Evolutionary conservation across 2,329 filamentous ascomycete species (phyloP).

Genomic region (Aciculosporium take): DNA sequence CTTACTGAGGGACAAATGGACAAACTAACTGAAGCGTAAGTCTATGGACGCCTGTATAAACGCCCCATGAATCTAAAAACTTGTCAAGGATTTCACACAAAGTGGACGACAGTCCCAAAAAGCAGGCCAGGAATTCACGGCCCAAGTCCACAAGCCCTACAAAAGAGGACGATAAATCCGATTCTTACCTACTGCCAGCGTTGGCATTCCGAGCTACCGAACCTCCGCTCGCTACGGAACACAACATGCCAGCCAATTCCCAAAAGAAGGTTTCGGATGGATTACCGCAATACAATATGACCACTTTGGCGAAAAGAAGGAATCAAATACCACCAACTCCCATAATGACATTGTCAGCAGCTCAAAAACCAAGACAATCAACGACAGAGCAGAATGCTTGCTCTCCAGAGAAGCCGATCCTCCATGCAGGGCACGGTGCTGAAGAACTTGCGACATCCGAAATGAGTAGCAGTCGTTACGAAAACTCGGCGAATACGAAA

Average conservation of each 20-base stretch:
- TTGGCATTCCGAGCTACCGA: neutral
- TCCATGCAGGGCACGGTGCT: neutral
- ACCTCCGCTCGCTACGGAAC: neutral
- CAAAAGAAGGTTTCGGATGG: neutral
- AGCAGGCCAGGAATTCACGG: conserved; percentile 8
- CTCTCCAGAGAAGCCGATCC: neutral
- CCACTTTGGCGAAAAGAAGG: conserved; percentile 3
- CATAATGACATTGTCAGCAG: neutral
- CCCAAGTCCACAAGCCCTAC: neutral
- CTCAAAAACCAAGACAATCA: conserved; percentile 7
- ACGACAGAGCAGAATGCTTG: neutral
- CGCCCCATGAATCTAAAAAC: neutral
- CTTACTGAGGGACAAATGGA: conserved; percentile 35
- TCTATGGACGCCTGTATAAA: neutral
- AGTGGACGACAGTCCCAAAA: conserved; percentile 14
- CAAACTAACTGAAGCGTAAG: conserved; percentile 31
- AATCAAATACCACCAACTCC: conserved; percentile 1
- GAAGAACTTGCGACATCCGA: neutral
- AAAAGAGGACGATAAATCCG: conserved; percentile 1
- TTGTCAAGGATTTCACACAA: conserved; percentile 20
- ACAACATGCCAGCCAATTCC: neutral
- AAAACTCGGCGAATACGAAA: neutral
- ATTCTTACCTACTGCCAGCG: neutral
- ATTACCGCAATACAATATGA: neutral
- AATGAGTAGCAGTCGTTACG: neutral